A percentile compares a stretch with the other conserved stretches of the same genome.
Conservation (phyloP, 805 yeast species). For the Candida corydali region DNA sequence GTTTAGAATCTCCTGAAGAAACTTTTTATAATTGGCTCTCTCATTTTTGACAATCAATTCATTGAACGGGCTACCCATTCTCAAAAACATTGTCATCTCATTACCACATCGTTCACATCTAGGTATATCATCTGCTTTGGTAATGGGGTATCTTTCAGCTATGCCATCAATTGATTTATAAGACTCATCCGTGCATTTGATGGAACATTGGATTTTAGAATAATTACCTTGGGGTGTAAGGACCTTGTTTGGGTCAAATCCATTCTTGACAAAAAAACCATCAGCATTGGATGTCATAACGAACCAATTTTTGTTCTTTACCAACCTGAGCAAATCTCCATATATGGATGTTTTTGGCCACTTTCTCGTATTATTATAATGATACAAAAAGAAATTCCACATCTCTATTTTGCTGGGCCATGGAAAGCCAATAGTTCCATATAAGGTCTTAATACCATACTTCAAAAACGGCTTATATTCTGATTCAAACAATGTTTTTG, state of each 20-base stretch:
- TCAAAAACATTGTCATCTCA: constrained; percentile 6
- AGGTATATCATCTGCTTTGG: neutral
- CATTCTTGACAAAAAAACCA: constrained; percentile 7
- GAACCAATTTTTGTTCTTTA: neutral
- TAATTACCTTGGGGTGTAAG: constrained; percentile 6
- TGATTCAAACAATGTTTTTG: constrained; percentile 1
- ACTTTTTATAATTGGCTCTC: neutral
- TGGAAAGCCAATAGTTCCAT: constrained; percentile 6
- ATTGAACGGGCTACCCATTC: constrained; percentile 6
- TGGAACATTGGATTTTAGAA: constrained; percentile 5
- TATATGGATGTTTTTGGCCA: constrained; percentile 4
- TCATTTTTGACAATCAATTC: constrained; percentile 1
- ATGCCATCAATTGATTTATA: constrained; percentile 2
- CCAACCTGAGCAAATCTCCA: constrained; percentile 1
- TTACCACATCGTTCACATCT: constrained; percentile 2
- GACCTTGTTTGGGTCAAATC: constrained; percentile 2
- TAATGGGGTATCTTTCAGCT: neutral
- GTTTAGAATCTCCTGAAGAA: neutral
- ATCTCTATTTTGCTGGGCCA: constrained; percentile 3
- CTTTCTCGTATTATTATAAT: neutral
- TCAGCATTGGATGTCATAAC: constrained; percentile 7
- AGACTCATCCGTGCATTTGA: constrained; percentile 2
- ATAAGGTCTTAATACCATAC: constrained; percentile 3
- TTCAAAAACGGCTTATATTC: constrained; percentile 5
- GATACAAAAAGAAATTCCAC: constrained; percentile 8